A percentile compares a stretch with the other conserved stretches of the same genome.
Evolutionary conservation across 2,329 filamentous ascomycete genomes (phyloP).

Genomic region (Didymella pomorum): DNA sequence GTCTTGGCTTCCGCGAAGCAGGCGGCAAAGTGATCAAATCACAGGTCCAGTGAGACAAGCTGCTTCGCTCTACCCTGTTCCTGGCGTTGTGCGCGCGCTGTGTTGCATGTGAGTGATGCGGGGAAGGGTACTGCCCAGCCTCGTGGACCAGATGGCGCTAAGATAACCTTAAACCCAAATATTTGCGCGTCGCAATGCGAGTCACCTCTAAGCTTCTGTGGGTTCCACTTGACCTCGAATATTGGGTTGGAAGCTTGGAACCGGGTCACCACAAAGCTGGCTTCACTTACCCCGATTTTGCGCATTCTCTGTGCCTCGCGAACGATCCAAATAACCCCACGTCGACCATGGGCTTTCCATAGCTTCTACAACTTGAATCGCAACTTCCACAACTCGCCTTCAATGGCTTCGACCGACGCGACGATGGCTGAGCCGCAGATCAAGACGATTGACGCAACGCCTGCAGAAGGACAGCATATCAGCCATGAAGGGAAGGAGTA

Average conservation of each 20-base stretch:
- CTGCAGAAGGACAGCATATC: slow-evolving; percentile 43
- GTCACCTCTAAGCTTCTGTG: slow-evolving; percentile 6
- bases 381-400: slow-evolving; percentile 27
- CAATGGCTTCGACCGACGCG: slow-evolving; percentile 28
- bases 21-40: not conserved
- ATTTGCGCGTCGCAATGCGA: slow-evolving; percentile 28
- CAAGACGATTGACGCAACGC: slow-evolving; percentile 40
- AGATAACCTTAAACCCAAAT: slow-evolving; percentile 44
- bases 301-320: slow-evolving; percentile 35
- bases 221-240: not conserved
- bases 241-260: not conserved
- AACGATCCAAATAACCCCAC: slow-evolving; percentile 21
- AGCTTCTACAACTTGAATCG: slow-evolving; percentile 30
- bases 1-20: not conserved
- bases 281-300: slow-evolving; percentile 19
- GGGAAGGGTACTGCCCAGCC: slow-evolving; percentile 8
- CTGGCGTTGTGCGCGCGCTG: not conserved
- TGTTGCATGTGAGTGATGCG: slow-evolving; percentile 9
- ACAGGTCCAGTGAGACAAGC: not conserved
- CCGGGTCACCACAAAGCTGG: slow-evolving; percentile 28
- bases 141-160: slow-evolving; percentile 30
- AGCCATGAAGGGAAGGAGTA: slow-evolving; percentile 62
- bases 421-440: slow-evolving; percentile 23
- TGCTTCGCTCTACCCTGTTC: slow-evolving; percentile 2
- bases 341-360: slow-evolving; percentile 38